Percentiles rank a stretch among this genome's conserved stretches.
Evolutionary conservation across 208 protist genomes (phyloP).

Genomic region (Crithidia brevicula): DNA sequence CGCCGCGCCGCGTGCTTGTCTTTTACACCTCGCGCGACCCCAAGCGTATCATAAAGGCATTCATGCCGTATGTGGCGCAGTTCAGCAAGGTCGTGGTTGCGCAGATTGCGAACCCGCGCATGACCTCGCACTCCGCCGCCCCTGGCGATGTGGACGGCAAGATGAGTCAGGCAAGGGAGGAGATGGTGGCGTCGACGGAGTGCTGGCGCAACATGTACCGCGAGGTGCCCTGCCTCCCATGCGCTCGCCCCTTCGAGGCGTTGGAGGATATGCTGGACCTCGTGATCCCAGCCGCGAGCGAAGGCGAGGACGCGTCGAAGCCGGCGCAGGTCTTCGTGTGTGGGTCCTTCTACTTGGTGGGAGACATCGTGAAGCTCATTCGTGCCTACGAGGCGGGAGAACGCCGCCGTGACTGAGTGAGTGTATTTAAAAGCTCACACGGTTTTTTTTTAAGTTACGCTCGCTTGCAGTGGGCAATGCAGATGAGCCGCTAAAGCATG

Average conservation of each 20-base stretch:
- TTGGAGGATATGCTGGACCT: conserved; percentile 72
- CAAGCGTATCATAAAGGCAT: conserved; percentile 64
- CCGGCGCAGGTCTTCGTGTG: conserved; percentile 80
- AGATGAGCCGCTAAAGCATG: too few species aligned
- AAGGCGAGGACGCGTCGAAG: conserved; percentile 63
- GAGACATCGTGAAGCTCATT: conserved; percentile 66
- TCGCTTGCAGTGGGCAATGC: too few species aligned
- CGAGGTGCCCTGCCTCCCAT: conserved; percentile 71
- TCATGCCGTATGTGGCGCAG: conserved; percentile 63
- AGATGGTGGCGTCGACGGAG: conserved; percentile 46
- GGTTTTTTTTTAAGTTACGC: background rate
- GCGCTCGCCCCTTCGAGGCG: conserved; percentile 45
- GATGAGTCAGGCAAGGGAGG: conserved; percentile 38
- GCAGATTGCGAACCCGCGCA: conserved; percentile 54
- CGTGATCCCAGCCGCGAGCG: conserved; percentile 42
- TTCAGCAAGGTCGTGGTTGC: conserved; percentile 79
- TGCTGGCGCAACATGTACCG: conserved; percentile 73
- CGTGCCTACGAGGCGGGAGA: conserved; percentile 25
- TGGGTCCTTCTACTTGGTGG: conserved; percentile 89
- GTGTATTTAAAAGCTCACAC: background rate
- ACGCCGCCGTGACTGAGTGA: conserved; percentile 17
- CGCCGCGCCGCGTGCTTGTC: conserved; percentile 68
- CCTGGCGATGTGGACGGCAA: conserved; percentile 27
- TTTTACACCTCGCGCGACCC: conserved; percentile 84
- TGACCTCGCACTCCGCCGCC: conserved; percentile 40